Percentiles rank a stretch among this genome's conserved stretches.
phyloP scores from a whole-genome alignment of 345 rosid genomes.

The Citrus sinensis region DVS_A1.0 CM039167.1:1769001-1769500 shows the following conservation, averaged over 20 bases:
- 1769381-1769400: slow-evolving; percentile 47
- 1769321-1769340: slow-evolving; percentile 52
- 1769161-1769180: not conserved
- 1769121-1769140: slow-evolving; percentile 69
- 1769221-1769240: slow-evolving; percentile 35
- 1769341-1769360: slow-evolving; percentile 75
- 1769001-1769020: not conserved
- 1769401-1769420: not conserved
- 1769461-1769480: not conserved
- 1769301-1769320: slow-evolving; percentile 56
- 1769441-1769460: too few species aligned
- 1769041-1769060: slow-evolving; percentile 32
- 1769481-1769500: slow-evolving; percentile 50
- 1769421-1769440: too few species aligned
- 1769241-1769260: slow-evolving; percentile 52
- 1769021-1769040: not conserved
- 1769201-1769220: not conserved
- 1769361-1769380: slow-evolving; percentile 66
- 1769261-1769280: slow-evolving; percentile 50
- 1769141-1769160: slow-evolving; percentile 39
- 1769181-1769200: not conserved
- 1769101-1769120: slow-evolving; percentile 58
- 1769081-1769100: slow-evolving; percentile 66
- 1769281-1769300: slow-evolving; percentile 57
- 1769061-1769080: slow-evolving; percentile 64